Evolutionary conservation across 768 basidiomycete genomes (phyloP), one percentile per base, ranked within the genome.

Genomic region (Lentinus brumalis): DNA sequence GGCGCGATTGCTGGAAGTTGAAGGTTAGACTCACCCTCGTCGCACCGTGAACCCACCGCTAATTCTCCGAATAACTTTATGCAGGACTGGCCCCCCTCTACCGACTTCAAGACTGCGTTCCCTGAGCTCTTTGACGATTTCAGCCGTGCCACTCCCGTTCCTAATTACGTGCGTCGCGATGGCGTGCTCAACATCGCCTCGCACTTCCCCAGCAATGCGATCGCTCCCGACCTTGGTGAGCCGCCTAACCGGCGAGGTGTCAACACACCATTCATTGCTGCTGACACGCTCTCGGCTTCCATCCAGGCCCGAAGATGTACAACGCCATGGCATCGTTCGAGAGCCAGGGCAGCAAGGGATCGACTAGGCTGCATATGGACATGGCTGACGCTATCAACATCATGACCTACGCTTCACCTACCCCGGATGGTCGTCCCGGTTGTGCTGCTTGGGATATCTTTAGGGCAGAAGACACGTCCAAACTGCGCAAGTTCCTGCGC

Each of bases 351-450:
- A 90, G 86, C 69, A 88, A 90, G 67, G 94, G 95, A 2, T 87
- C 92, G 21, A 97, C 95, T 10, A 80, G 92, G 59, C 75, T 97
- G 53, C 96, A 97, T 67, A 94, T 96, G 92, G 93, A 94, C 73
- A 92, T 95, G 85, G 91, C 91, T 0, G 94, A 95, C 67, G 95
- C 96, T 5, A 77, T 97, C 62, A 98, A 98, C 71, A 83, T 98
- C 61, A 92, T 97, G 91, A 66, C 92, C 1, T 87, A 86, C 70
- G 85, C 94, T 9, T 78, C 81, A 50, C 72, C 77, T 10, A 75
- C 69, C 14, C 82, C 89, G 29, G 86, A 89, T 32, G 81, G 83
- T 6, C 73, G 74, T 32, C 82, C 83, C 1, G 96, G 96, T 4
- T 86, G 84, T 65, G 96, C 96, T 0, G 91, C 87, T 0, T 98